Base-by-base conservation (phyloP, 106 monocot species). In the Dactylorhiza incarnata region DNA sequence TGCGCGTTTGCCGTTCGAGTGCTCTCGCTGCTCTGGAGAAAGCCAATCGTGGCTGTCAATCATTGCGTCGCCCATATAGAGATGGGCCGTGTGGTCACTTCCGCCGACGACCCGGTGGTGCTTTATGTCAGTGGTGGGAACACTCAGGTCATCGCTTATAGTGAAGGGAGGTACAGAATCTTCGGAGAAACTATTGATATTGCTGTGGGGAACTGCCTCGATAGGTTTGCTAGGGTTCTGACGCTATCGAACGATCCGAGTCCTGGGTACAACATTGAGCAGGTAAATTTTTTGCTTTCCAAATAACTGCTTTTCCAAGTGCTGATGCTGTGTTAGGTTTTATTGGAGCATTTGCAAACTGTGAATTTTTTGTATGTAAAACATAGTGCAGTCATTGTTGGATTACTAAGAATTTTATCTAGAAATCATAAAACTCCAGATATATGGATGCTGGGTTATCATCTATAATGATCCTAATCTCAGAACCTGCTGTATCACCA, bases 201-300 rank as follows among this genome's bases (percentile, higher is more conserved):
- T 46, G 94, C 90, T 1, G 94, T 94, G 1, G 90, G 94, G 37
- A 94, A 94, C 73, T 94, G 90, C 71, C 77, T 99, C 15, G 99
- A 99, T 77, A 85, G 94, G 29, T 94, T 99, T n/a, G 99, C 99
- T 1, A 87, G 94, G 85, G 94, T 99, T 12, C 81, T 99, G 23
- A 81, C 51, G 5, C 76, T 99, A 48, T 88, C 91, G 5, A 94
- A 97, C 75, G 94, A 97, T 82, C 97, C 99, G 1, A 94, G 85
- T 63, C 99, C 99, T 16, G 99, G 99, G 2, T 99, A 99, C 81
- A 99, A 99, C 75, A 99, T 94, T 48, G 99, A 99, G 77, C 99
- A 99, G 91, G 94, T 92, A 50, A 5, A 12, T 9, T 20, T 1
- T 61, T 61, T n/a, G 61, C 23, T 61, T 61, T 22, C 23, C 61